Conservation (phyloP, 257 asterid species). For the Solanum lignicaule region DNA sequence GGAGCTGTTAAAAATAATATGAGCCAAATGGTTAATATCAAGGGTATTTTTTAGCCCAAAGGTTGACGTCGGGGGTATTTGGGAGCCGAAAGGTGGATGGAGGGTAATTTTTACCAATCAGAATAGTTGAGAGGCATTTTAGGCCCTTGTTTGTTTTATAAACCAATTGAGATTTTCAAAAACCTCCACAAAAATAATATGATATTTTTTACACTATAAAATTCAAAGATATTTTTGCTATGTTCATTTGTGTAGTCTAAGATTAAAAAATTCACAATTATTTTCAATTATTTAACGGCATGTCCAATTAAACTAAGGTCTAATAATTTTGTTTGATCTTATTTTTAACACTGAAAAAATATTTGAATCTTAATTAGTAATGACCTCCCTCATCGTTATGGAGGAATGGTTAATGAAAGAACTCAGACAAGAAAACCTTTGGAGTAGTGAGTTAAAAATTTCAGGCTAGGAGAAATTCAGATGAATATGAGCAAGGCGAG, state of each 20-base stretch:
- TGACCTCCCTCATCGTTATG: background rate
- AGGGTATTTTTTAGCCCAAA: background rate
- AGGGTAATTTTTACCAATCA: background rate
- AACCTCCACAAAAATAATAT: background rate
- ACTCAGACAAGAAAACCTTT: background rate
- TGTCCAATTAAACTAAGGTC: background rate
- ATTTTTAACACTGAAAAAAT: too few relatives aligned
- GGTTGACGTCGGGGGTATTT: background rate
- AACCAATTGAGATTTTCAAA: background rate
- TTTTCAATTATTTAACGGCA: too few relatives aligned
- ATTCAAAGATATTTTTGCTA: background rate
- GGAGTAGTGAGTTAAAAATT: background rate
- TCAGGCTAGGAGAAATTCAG: background rate
- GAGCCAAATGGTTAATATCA: background rate
- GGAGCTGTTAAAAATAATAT: background rate
- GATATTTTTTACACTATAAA: background rate
- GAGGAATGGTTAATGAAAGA: background rate
- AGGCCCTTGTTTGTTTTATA: background rate
- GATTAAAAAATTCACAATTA: background rate
- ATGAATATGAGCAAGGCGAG: background rate
- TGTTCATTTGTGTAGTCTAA: background rate
- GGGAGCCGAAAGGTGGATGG: background rate
- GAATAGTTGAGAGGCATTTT: background rate
- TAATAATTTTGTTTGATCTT: background rate
- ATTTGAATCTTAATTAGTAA: background rate